These are phyloP conservation scores for Malania oleifera DNA, from an alignment of 164 flowering plant genomes.

Conservation along the genomic window DNA sequence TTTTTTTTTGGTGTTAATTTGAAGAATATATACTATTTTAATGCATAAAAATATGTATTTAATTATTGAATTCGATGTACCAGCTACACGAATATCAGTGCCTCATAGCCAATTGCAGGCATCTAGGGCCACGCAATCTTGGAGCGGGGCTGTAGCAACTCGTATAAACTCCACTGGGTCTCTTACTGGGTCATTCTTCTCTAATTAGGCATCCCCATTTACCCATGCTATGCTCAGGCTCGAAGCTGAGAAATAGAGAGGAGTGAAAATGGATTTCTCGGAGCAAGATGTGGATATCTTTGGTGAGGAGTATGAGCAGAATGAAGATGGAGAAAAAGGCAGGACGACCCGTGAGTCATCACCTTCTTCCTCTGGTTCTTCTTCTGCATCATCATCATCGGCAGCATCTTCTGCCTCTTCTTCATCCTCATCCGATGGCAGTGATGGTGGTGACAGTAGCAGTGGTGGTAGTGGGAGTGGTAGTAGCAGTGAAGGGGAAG, in stretches of 20 bases:
- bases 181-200: too few species aligned
- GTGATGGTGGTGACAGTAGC: conserved; percentile 24
- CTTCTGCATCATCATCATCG: conserved; percentile 48
- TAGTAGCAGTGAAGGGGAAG: conserved; percentile 26
- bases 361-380: conserved; percentile 38
- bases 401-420: conserved; percentile 47
- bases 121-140: conserved; percentile 17
- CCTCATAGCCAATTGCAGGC: too few species aligned
- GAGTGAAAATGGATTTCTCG: conserved; percentile 45
- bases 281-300: conserved; percentile 50
- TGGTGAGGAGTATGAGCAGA: conserved; percentile 47
- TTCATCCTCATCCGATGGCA: conserved; percentile 45
- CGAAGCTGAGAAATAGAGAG: background rate
- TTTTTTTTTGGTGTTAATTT: too few species aligned
- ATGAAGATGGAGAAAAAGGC: conserved; percentile 16
- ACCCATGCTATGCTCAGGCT: too few species aligned
- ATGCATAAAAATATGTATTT: too few species aligned
- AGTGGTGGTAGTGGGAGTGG: conserved; percentile 32
- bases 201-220: too few species aligned
- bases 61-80: too few species aligned
- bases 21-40: too few species aligned
- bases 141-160: conserved; percentile 19
- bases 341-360: conserved; percentile 31
- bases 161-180: too few species aligned
- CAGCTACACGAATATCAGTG: too few species aligned